These are phyloP conservation scores for Vitis hybrid DNA, from an alignment of 177 flowering plant species.

Conservation along the genomic window DNA sequence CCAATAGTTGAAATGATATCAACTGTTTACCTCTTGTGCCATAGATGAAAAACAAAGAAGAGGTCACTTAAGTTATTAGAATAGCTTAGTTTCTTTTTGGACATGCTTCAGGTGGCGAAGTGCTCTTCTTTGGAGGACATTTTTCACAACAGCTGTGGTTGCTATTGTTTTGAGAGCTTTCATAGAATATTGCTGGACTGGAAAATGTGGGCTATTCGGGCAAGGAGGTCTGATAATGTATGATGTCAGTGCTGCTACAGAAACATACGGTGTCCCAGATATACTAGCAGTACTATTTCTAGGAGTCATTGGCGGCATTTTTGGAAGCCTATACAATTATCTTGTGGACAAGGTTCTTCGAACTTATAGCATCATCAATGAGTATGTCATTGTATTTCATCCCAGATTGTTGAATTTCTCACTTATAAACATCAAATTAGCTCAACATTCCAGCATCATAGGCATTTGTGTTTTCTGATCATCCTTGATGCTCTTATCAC, in stretches of 20 bases:
- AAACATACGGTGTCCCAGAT: conserved; percentile 24
- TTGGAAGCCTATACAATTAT: conserved; percentile 47
- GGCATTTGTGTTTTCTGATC: background rate
- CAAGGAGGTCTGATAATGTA: conserved; percentile 59
- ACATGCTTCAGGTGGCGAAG: conserved; percentile 45
- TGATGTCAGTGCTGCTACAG: conserved; percentile 33
- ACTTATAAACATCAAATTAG: background rate
- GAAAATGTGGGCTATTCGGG: conserved; percentile 47
- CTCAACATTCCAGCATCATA: background rate
- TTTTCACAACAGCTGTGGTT: conserved; percentile 52
- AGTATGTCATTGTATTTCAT: conserved; percentile 27
- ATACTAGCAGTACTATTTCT: conserved; percentile 33
- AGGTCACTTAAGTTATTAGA: background rate
- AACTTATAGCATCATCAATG: conserved; percentile 37
- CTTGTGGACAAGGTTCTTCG: conserved; percentile 47
- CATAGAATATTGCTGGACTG: conserved; percentile 33
- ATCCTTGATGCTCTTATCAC: no score
- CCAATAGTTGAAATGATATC: no score
- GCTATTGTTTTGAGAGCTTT: conserved; percentile 42
- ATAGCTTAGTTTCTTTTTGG: background rate
- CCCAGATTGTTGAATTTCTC: background rate
- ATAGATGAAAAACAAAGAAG: no score
- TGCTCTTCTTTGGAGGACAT: conserved; percentile 54
- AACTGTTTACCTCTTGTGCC: no score
- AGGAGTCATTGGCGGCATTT: conserved; percentile 39